Conservation (phyloP, 805 yeast genomes). For the Torulaspora franciscae region DNA sequence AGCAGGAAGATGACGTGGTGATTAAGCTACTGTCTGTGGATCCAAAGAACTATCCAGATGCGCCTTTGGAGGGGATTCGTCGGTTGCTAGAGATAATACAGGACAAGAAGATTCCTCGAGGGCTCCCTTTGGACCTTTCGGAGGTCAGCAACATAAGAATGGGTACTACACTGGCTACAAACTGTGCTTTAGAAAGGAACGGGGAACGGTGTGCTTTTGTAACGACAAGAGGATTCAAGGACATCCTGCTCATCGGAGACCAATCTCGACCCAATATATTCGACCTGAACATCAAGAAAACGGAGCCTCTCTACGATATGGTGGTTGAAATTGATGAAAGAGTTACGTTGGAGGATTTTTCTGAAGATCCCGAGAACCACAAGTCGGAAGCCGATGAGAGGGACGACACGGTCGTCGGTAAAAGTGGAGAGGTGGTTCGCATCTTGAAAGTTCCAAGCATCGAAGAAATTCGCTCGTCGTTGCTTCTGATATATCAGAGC, state of each 20-base stretch:
- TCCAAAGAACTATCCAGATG: constrained; percentile 81
- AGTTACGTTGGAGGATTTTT: constrained; percentile 74
- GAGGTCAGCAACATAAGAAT: constrained; percentile 66
- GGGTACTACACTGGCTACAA: constrained; percentile 96
- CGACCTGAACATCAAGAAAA: constrained; percentile 69
- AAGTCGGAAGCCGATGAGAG: constrained; percentile 14
- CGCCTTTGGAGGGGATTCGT: constrained; percentile 89
- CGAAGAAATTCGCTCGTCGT: constrained; percentile 38
- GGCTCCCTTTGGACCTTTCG: constrained; percentile 55
- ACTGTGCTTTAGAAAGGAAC: constrained; percentile 86
- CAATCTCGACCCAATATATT: constrained; percentile 90
- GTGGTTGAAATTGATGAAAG: constrained; percentile 89
- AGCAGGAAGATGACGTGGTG: constrained; percentile 53
- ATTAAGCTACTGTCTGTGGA: constrained; percentile 84
- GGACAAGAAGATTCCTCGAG: constrained; percentile 52
- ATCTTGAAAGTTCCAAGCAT: constrained; percentile 50
- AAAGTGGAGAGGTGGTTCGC: constrained; percentile 63
- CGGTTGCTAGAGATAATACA: constrained; percentile 62
- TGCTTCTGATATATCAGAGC: constrained; percentile 44
- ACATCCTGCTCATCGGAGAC: constrained; percentile 77
- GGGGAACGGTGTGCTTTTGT: constrained; percentile 84
- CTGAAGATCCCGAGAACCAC: constrained; percentile 57
- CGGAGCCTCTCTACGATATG: constrained; percentile 62
- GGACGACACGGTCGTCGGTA: constrained; percentile 45
- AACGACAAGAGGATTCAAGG: constrained; percentile 85